Percentiles rank a stretch among this genome's conserved stretches.
Evolutionary conservation across 257 asterid species (phyloP).

Genomic region (Avicennia marina): DNA sequence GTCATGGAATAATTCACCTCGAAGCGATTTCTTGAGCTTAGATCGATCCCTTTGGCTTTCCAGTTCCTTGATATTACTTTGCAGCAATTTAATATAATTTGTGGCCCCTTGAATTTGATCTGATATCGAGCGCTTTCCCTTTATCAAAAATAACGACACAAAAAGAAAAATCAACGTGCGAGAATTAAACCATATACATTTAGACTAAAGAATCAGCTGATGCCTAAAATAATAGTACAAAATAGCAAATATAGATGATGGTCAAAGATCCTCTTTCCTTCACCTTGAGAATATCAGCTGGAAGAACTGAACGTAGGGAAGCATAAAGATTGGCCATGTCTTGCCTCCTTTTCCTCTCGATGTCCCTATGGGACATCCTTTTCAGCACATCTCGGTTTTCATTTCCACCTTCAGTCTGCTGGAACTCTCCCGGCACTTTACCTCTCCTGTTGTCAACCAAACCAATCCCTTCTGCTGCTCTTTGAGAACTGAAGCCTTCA

Average conservation of each 20-base stretch:
- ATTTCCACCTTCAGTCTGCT: neutral
- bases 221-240: too few species aligned
- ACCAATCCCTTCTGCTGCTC: neutral
- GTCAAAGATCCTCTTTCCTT: too few species aligned
- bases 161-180: too few species aligned
- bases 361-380: constrained; percentile 30
- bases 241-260: too few species aligned
- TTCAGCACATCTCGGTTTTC: neutral
- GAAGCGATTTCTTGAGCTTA: constrained; percentile 5
- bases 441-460: neutral
- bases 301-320: constrained; percentile 38
- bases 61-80: constrained; percentile 30
- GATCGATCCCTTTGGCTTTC: constrained; percentile 23
- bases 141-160: too few species aligned
- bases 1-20: neutral
- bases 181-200: too few species aligned
- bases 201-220: too few species aligned
- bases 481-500: too few species aligned
- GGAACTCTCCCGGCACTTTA: too few species aligned
- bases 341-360: constrained; percentile 44
- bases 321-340: constrained; percentile 40
- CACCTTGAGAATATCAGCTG: constrained; percentile 36
- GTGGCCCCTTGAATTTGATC: constrained; percentile 42
- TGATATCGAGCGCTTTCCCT: constrained; percentile 46
- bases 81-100: constrained; percentile 29